These are phyloP conservation scores for Fusarium chuoi DNA, from an alignment of 2,329 filamentous ascomycete genomes.

Conservation along the genomic window DNA sequence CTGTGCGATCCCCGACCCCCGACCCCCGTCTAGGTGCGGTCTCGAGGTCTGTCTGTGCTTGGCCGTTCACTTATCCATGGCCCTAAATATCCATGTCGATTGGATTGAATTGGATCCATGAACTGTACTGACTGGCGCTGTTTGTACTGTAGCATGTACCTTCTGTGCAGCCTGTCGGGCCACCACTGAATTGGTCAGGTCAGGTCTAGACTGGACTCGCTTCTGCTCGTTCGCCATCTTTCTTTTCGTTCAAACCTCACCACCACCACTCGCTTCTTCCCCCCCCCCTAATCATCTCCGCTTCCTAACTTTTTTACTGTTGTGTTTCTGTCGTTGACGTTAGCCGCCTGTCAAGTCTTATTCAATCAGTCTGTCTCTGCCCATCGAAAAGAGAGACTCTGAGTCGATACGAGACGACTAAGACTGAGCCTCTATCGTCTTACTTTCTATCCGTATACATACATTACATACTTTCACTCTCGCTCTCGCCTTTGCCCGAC, in stretches of 20 bases:
- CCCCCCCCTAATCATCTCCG: conserved; percentile 37
- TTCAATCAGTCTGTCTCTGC: conserved; percentile 14
- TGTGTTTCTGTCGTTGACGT: conserved; percentile 39
- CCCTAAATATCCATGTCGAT: conserved; percentile 16
- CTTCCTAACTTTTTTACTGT: conserved; percentile 19
- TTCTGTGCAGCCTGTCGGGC: conserved; percentile 26
- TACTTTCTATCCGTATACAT: conserved; percentile 13
- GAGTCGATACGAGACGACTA: not conserved
- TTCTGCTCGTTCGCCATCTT: conserved; percentile 28
- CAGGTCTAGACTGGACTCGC: conserved; percentile 14
- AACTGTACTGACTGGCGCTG: conserved; percentile 17
- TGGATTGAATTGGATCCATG: conserved; percentile 25
- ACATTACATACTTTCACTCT: conserved; percentile 32
- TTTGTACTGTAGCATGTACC: not conserved
- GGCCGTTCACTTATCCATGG: conserved; percentile 9
- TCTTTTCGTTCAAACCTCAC: conserved; percentile 43
- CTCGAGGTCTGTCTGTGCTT: conserved; percentile 21
- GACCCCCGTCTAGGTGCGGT: conserved; percentile 15
- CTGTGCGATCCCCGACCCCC: conserved; percentile 35
- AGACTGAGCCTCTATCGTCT: conserved; percentile 4
- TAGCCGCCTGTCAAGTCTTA: conserved; percentile 22
- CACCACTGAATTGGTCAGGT: conserved; percentile 18
- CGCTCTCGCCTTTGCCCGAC: conserved; percentile 36
- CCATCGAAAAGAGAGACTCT: conserved; percentile 1
- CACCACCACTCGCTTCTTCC: conserved; percentile 32